Percentiles rank a stretch among this genome's conserved stretches.
Conservation (phyloP, 2,329 filamentous ascomycete genomes). For the Nemania abortiva region DNA sequence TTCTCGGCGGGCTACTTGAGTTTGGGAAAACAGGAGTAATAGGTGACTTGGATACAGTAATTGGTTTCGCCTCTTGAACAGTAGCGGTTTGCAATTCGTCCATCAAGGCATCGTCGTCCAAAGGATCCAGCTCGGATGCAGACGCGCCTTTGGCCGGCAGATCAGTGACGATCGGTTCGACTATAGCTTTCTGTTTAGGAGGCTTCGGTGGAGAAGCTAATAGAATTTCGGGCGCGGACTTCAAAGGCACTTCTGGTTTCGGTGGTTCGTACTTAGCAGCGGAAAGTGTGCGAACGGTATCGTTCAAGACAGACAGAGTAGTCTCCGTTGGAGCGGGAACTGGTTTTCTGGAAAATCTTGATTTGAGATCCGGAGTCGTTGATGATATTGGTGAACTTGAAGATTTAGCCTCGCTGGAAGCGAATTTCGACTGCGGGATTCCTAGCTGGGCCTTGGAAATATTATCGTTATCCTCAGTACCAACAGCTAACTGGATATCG, state of each 20-base stretch:
- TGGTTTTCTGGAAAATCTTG: slow-evolving; percentile 60
- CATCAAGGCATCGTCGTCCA: slow-evolving; percentile 80
- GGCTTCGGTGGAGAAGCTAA: slow-evolving; percentile 48
- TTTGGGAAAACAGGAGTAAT: slow-evolving; percentile 71
- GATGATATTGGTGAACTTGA: slow-evolving; percentile 42
- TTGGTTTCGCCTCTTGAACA: slow-evolving; percentile 83
- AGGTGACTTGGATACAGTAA: slow-evolving; percentile 86
- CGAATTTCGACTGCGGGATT: slow-evolving; percentile 47
- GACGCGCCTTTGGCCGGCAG: slow-evolving; percentile 53
- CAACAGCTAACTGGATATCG: slow-evolving; percentile 7
- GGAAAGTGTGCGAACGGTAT: slow-evolving; percentile 15
- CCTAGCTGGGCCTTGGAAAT: slow-evolving; percentile 43
- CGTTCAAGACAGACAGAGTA: slow-evolving; percentile 33
- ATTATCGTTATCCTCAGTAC: slow-evolving; percentile 36
- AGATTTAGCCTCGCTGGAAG: slow-evolving; percentile 45
- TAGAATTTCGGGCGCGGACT: slow-evolving; percentile 32
- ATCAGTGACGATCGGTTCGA: slow-evolving; percentile 70
- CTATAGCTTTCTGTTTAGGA: slow-evolving; percentile 53
- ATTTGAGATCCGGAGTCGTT: slow-evolving; percentile 54
- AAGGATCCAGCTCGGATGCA: slow-evolving; percentile 59
- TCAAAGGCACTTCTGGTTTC: slow-evolving; percentile 37
- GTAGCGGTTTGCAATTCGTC: slow-evolving; percentile 87
- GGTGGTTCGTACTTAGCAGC: slow-evolving; percentile 23
- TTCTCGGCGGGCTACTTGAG: slow-evolving; percentile 47
- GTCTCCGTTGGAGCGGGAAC: slow-evolving; percentile 46